A percentile compares a stretch with the other conserved stretches of the same genome.
These are phyloP conservation scores for Rhizopus stolonifer DNA, from an alignment of 371 early-diverging fungal species.

Conservation along the genomic window DNA sequence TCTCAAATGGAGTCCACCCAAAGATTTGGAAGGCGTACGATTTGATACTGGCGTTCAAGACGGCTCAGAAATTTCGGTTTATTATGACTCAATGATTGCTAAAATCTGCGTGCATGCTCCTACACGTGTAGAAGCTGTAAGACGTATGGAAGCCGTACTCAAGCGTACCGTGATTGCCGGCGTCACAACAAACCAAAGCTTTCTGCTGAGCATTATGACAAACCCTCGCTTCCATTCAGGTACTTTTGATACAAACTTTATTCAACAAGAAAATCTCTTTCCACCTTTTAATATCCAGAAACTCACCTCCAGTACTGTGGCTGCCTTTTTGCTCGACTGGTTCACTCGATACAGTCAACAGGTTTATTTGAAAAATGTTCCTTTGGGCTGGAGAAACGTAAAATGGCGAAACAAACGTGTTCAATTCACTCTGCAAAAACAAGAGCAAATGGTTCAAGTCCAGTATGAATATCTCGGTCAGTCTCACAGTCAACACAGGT, in stretches of 20 bases:
- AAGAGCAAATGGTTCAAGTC: slow-evolving; percentile 35
- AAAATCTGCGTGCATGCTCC: slow-evolving; percentile 88
- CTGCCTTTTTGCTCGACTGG: slow-evolving; percentile 60
- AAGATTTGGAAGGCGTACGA: slow-evolving; percentile 66
- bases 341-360: slow-evolving; percentile 46
- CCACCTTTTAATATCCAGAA: slow-evolving; percentile 14
- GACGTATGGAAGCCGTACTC: slow-evolving; percentile 74
- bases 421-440: slow-evolving; percentile 30
- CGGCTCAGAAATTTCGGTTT: slow-evolving; percentile 78
- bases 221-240: slow-evolving; percentile 61
- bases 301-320: slow-evolving; percentile 31
- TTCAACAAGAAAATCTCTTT: slow-evolving; percentile 44
- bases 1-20: slow-evolving; percentile 76
- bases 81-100: slow-evolving; percentile 82
- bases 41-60: slow-evolving; percentile 83
- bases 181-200: slow-evolving; percentile 66
- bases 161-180: slow-evolving; percentile 60
- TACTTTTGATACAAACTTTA: slow-evolving; percentile 62
- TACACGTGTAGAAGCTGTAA: slow-evolving; percentile 74
- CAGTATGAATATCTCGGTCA: slow-evolving; percentile 48
- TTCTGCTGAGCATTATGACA: slow-evolving; percentile 56
- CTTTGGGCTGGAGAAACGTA: slow-evolving; percentile 60
- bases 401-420: slow-evolving; percentile 47
- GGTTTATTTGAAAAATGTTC: slow-evolving; percentile 49
- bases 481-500: slow-evolving; percentile 32